Percentiles rank a stretch among this genome's conserved stretches.
Evolutionary conservation across 345 rosid species (phyloP).

Genomic region (Balakata baccata): DNA sequence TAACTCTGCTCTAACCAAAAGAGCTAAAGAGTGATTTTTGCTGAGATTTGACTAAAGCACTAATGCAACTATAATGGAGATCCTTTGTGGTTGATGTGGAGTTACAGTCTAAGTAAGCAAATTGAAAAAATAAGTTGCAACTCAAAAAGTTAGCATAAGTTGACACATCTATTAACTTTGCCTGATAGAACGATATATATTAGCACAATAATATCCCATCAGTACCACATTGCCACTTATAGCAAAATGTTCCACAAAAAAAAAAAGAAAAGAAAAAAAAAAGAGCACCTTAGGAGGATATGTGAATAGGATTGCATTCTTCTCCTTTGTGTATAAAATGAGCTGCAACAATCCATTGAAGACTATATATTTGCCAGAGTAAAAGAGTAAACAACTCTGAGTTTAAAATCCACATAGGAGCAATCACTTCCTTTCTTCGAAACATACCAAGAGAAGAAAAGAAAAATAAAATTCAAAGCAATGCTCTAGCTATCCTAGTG

Average conservation of each 20-base stretch:
- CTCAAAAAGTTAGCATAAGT: not conserved
- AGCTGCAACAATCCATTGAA: slow-evolving; percentile 83
- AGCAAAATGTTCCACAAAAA: slow-evolving; percentile 4
- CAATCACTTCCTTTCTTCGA: not conserved
- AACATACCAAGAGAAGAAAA: not conserved
- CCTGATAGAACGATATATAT: not conserved
- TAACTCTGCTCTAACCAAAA: slow-evolving; percentile 2
- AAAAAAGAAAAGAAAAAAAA: slow-evolving; percentile 23
- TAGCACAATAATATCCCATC: not conserved
- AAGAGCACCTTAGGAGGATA: slow-evolving; percentile 77
- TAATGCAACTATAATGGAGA: not conserved
- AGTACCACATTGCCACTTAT: not conserved
- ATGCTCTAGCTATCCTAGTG: not conserved
- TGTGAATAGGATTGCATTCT: slow-evolving; percentile 84
- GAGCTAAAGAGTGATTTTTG: not conserved
- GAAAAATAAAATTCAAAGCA: not conserved
- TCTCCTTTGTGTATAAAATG: slow-evolving; percentile 77
- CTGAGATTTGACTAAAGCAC: not conserved
- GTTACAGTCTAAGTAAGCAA: not conserved
- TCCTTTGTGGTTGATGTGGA: not conserved
- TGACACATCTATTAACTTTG: not conserved
- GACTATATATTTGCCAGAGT: slow-evolving; percentile 84
- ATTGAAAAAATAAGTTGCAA: not conserved
- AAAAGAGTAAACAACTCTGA: slow-evolving; percentile 41
- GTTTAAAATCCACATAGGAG: not conserved